Base-by-base conservation (phyloP, 768 basidiomycete genomes). In the Omphalotus guepiniiformis region DNA sequence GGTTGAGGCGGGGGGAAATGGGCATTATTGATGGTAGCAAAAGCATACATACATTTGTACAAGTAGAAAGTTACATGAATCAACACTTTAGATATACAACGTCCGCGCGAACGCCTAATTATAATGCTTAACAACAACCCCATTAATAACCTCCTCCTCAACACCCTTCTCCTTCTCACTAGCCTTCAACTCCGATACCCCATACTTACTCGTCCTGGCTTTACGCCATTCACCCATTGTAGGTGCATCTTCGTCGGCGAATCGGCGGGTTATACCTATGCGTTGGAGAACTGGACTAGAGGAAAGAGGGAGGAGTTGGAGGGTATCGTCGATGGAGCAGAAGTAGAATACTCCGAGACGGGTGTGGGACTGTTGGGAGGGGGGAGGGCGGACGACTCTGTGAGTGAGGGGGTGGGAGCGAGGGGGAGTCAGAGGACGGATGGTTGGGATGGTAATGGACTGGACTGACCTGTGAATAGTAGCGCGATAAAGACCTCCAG, bases 271-370 rank as follows among this genome's bases (percentile, higher is more conserved):
- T 39, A 73, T 58, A 4, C 71, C 71, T 1, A 63, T 59, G 18
- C 58, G 58, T 48, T 73, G 63, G 8, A 77, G 55, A 3, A 73
- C 69, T 0, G 75, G 69, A 50, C 76, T 76, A 16, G 71, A 64
- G 3, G 49, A 50, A 19, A 69, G 53, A 4, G 77, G 74, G 2
- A 56, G 50, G n/a, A 77, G 63, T 32, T 58, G 61, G n/a, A 71
- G 63, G 23, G 70, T 58, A 53, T 78, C 75, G 53, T 77, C 64
- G 3, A 70, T 56, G 49, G 71, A 58, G 12, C 58, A 58, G 49
- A 79, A 77, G 55, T 74, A 75, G 56, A 75, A 75, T 4, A 67
- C 64, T 9, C 76, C 74, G 1, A 78, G 61, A 16, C 77, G 72
- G 9, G 69, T 58, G 40, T 63, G 58, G 21, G 58, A 62, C 11